Evolutionary conservation across 2,329 filamentous ascomycete species (phyloP), one percentile per base, ranked within the genome.

Genomic region (Metarhizium album): DNA sequence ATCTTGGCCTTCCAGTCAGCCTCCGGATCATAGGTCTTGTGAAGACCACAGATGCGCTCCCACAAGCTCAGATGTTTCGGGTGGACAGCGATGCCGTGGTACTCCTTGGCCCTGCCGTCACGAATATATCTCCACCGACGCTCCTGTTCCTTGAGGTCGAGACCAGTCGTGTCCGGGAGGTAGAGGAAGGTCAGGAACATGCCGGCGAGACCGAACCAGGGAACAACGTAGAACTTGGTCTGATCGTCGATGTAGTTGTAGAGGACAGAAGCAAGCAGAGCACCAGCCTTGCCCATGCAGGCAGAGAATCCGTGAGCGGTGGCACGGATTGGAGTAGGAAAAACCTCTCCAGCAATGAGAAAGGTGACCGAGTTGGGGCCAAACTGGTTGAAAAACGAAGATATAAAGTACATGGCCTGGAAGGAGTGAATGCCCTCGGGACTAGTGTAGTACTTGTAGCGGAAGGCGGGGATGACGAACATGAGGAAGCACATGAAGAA

Each of bases 301-400:
- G 91, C 91, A n/a, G 87, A 90, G 71, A 96, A 88, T 52, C 91
- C 91, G 75, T 97, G 91, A 48, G 91, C 91, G 18, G 88, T 90
- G 58, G 91, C 91, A 61, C 91, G 90, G 59, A 97, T 83, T 9
- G 90, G 87, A 0, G 90, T 95, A 9, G 91, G 91, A 77, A 88
- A 97, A n/a, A 95, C 89, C 68, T 97, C 91, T 42, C 89, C 91
- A 42, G 91, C 91, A 35, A 95, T 87, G 58, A 97, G 80, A 86
- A 97, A 97, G 55, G 90, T 95, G 62, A 96, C 90, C 45, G 83
- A 85, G 78, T 97, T 97, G 69, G 91, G 91, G 13, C 91, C 91
- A 63, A 97, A 97, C 67, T 97, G 91, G 78, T 96, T 96, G 83
- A 97, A 97, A 76, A 97, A 97, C 23, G 88, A 95, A 7, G 89